Conservation (phyloP, 2,329 filamentous ascomycete species). For the Hypoxylon sp. region DNA sequence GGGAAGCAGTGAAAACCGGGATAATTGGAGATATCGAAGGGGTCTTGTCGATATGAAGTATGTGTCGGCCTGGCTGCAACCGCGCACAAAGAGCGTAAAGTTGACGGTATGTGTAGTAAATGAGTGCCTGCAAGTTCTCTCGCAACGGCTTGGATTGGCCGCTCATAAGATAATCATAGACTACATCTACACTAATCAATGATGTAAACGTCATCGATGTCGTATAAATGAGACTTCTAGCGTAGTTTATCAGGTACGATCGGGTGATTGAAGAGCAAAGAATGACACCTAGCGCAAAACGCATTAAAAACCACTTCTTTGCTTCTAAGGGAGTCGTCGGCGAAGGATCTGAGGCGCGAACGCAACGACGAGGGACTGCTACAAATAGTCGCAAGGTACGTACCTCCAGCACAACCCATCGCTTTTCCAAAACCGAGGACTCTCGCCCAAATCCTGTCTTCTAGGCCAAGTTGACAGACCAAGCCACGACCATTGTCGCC, state of each 20-base stretch:
- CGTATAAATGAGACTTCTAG: slow-evolving; percentile 81
- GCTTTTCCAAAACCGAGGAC: slow-evolving; percentile 79
- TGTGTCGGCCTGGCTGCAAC: slow-evolving; percentile 20
- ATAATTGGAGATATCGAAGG: slow-evolving; percentile 69
- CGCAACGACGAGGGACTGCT: background rate
- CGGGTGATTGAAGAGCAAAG: slow-evolving; percentile 72
- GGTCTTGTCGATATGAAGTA: slow-evolving; percentile 50
- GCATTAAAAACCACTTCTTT: slow-evolving; percentile 35
- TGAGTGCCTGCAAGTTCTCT: slow-evolving; percentile 60
- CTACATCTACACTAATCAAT: slow-evolving; percentile 51
- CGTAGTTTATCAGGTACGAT: slow-evolving; percentile 81
- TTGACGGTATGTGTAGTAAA: slow-evolving; percentile 60
- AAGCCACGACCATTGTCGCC: slow-evolving; percentile 70
- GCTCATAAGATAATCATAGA: slow-evolving; percentile 53
- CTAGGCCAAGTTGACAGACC: slow-evolving; percentile 69
- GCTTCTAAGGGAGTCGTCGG: rapidly evolving
- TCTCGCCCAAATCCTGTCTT: slow-evolving; percentile 69
- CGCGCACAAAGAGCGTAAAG: slow-evolving; percentile 55
- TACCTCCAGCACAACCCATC: slow-evolving; percentile 78
- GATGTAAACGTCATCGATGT: slow-evolving; percentile 76
- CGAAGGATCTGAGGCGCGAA: background rate
- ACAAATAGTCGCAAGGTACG: slow-evolving; percentile 47
- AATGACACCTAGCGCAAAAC: slow-evolving; percentile 66
- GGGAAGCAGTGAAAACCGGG: slow-evolving; percentile 66
- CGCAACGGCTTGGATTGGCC: slow-evolving; percentile 54